Conservation (phyloP, 108 stramenopile genomes). For the Parietichytrium sp. region DNA sequence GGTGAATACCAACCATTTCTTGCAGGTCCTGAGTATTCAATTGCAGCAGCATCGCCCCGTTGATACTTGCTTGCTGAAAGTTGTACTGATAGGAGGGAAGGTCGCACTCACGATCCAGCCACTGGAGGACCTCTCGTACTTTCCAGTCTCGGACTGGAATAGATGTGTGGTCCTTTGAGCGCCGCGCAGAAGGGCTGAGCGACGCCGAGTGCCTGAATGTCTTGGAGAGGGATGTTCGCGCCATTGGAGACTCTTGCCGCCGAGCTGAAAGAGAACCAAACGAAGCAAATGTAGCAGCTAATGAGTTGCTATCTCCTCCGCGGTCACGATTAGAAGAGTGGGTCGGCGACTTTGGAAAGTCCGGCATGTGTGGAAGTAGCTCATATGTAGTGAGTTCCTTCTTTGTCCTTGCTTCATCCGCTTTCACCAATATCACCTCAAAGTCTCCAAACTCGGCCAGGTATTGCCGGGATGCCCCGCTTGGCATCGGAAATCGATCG, state of each 20-base stretch:
- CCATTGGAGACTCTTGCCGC: too few species aligned
- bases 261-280: too few species aligned
- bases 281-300: too few species aligned
- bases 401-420: neutral
- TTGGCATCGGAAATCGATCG: neutral
- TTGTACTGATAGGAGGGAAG: conserved; percentile 29
- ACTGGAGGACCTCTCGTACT: neutral
- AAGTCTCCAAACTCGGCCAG: conserved; percentile 32
- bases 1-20: conserved; percentile 1
- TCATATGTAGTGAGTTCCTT: neutral
- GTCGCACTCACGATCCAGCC: conserved; percentile 19
- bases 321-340: too few species aligned
- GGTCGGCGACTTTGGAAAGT: too few species aligned
- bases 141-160: conserved; percentile 31
- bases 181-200: too few species aligned
- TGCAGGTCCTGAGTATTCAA: conserved; percentile 1
- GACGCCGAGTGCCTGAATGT: too few species aligned
- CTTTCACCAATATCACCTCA: conserved; percentile 5
- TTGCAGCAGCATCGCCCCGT: conserved; percentile 12
- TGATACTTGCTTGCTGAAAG: conserved; percentile 31
- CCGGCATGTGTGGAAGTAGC: conserved; percentile 3
- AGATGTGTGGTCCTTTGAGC: too few species aligned
- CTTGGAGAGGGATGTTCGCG: too few species aligned
- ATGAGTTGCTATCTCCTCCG: too few species aligned
- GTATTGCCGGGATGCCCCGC: conserved; percentile 22